Evolutionary conservation across 2,329 filamentous ascomycete species (phyloP).

Genomic region (Ophiostoma triangulosporum): DNA sequence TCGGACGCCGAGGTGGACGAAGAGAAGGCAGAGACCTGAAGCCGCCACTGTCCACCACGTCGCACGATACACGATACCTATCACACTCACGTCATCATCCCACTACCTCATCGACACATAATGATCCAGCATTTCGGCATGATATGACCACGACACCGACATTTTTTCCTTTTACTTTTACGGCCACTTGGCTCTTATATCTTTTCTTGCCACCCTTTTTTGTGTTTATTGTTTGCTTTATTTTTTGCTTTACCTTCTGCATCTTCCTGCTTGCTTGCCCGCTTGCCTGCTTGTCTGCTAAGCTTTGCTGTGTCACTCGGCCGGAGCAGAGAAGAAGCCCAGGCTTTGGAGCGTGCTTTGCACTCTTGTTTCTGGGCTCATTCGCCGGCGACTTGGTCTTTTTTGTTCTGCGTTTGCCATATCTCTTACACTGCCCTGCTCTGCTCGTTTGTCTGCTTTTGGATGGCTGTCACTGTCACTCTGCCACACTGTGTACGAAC

Average conservation of each 20-base stretch:
- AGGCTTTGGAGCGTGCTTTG: neutral
- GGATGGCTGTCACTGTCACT: too few relatives aligned
- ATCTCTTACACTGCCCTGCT: neutral
- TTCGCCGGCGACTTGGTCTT: neutral
- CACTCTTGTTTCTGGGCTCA: neutral
- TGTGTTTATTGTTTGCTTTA: neutral
- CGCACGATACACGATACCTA: neutral
- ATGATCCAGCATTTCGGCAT: conserved; percentile 16
- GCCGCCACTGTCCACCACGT: neutral
- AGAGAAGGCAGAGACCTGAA: neutral
- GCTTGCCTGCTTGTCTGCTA: neutral
- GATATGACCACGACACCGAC: conserved; percentile 15
- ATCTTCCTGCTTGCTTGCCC: neutral
- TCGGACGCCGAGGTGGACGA: neutral
- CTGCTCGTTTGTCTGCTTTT: neutral
- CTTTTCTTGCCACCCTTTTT: neutral
- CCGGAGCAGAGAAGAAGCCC: neutral
- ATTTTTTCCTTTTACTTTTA: conserved; percentile 11
- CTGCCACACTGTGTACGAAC: too few relatives aligned
- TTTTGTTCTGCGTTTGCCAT: neutral
- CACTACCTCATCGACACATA: conserved; percentile 10
- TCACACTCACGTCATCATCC: neutral
- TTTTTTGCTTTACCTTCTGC: neutral
- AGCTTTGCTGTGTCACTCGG: neutral
- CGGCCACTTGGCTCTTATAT: neutral